Conservation (phyloP, 805 yeast species). For the Hanseniaspora thailandica region DNA sequence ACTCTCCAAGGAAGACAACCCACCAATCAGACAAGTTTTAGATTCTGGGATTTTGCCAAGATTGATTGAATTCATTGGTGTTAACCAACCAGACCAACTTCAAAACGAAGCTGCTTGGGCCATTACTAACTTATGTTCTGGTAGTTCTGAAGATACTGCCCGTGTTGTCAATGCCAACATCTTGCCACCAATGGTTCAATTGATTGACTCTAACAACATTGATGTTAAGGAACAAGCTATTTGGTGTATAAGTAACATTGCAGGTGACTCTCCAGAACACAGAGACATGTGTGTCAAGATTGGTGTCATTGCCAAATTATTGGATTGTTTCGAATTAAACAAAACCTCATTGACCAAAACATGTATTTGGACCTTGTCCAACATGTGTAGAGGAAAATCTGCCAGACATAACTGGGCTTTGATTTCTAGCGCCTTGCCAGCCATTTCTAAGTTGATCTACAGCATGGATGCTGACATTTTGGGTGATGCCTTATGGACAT, state of each 20-base stretch:
- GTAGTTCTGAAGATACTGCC: conserved; percentile 76
- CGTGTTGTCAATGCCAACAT: conserved; percentile 90
- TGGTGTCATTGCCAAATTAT: conserved; percentile 81
- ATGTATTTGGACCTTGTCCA: conserved; percentile 96
- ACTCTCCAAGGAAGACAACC: conserved; percentile 84
- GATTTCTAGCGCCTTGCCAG: conserved; percentile 80
- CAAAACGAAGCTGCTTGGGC: conserved; percentile 99
- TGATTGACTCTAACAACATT: conserved; percentile 65
- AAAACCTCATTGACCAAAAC: conserved; percentile 87
- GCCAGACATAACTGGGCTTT: conserved; percentile 94
- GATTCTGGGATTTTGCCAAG: conserved; percentile 88
- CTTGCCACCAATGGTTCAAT: conserved; percentile 76
- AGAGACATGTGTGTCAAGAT: conserved; percentile 80
- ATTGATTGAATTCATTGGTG: conserved; percentile 72
- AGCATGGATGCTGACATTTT: conserved; percentile 86
- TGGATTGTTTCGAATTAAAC: conserved; percentile 63
- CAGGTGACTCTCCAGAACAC: conserved; percentile 86
- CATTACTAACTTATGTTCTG: conserved; percentile 94
- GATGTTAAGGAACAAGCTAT: conserved; percentile 98
- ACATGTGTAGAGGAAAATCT: conserved; percentile 88
- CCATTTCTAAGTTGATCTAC: conserved; percentile 79
- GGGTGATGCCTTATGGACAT: conserved; percentile 98
- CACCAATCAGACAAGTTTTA: conserved; percentile 89
- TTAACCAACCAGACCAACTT: conserved; percentile 67
- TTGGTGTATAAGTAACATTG: conserved; percentile 98